phyloP scores from a whole-genome alignment of 164 flowering plant genomes.

The Chimonanthus praecox region DNA sequence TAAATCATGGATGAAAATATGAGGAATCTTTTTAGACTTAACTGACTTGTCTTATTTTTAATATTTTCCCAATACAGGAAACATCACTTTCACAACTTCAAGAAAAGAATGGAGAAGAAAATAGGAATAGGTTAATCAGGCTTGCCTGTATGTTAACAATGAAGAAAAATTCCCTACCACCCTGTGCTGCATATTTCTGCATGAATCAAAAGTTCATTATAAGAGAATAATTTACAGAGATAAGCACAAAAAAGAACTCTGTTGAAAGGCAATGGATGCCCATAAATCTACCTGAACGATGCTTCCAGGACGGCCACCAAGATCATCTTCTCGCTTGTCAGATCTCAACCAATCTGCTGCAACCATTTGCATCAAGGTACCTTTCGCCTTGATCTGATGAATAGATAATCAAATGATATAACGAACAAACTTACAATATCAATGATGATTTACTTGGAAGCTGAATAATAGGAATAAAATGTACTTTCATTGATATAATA shows the following conservation, averaged over 20 bases:
- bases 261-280: neutral
- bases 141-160: conserved; percentile 81
- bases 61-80: neutral
- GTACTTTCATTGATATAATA: no score
- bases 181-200: conserved; percentile 74
- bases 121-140: neutral
- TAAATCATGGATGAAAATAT: no score
- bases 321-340: conserved; percentile 74
- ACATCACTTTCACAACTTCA: neutral
- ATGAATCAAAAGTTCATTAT: conserved; percentile 10
- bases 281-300: conserved; percentile 60
- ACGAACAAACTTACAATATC: neutral
- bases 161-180: conserved; percentile 85
- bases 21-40: neutral
- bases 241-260: neutral
- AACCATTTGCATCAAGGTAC: conserved; percentile 77
- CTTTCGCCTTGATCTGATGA: conserved; percentile 57
- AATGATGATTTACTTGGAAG: neutral
- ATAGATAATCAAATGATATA: neutral
- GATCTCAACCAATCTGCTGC: conserved; percentile 89
- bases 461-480: neutral
- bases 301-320: conserved; percentile 68
- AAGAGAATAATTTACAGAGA: neutral
- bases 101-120: neutral
- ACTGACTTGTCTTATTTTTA: neutral